phyloP scores from a whole-genome alignment of 2,329 filamentous ascomycete genomes.

The Stemphylium lycopersici region DNA sequence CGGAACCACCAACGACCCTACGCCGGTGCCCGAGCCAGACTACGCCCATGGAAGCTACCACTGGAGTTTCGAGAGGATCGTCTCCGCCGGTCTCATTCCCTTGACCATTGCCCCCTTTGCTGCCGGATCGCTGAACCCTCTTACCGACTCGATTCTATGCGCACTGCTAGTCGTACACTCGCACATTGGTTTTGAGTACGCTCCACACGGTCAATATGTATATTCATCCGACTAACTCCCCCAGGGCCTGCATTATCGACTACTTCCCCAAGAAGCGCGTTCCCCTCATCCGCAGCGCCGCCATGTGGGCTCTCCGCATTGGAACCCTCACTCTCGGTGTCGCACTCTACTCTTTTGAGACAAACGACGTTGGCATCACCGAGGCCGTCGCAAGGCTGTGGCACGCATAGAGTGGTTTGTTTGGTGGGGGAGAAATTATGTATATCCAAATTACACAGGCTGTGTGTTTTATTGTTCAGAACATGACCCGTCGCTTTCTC shows the following conservation, averaged over 20 bases:
- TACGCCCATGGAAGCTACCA: conserved; percentile 94
- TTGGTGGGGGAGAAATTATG: neutral
- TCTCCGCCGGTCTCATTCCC: conserved; percentile 82
- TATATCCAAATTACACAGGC: conserved; percentile 11
- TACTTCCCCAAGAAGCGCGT: conserved; percentile 80
- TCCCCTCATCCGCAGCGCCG: conserved; percentile 69
- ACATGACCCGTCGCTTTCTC: neutral
- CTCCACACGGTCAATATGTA: conserved; percentile 9
- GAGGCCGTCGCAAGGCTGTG: conserved; percentile 88
- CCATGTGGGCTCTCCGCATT: conserved; percentile 78
- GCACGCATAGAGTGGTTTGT: conserved; percentile 66
- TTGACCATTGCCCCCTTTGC: conserved; percentile 91
- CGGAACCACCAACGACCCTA: conserved; percentile 86
- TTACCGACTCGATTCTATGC: conserved; percentile 84
- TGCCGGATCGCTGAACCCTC: conserved; percentile 86
- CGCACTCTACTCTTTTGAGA: conserved; percentile 98
- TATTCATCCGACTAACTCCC: conserved; percentile 10
- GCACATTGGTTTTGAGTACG: conserved; percentile 89
- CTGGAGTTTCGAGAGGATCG: conserved; percentile 87
- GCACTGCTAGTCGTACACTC: conserved; percentile 86
- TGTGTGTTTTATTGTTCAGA: neutral
- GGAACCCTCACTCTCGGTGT: conserved; percentile 82
- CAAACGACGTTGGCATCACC: conserved; percentile 93
- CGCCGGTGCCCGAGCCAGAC: conserved; percentile 71
- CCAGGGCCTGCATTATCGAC: conserved; percentile 79